Percentiles rank a stretch among this genome's conserved stretches.
Conservation (phyloP, 495 filamentous ascomycete species). For the Penicillium bovifimosum region DNA sequence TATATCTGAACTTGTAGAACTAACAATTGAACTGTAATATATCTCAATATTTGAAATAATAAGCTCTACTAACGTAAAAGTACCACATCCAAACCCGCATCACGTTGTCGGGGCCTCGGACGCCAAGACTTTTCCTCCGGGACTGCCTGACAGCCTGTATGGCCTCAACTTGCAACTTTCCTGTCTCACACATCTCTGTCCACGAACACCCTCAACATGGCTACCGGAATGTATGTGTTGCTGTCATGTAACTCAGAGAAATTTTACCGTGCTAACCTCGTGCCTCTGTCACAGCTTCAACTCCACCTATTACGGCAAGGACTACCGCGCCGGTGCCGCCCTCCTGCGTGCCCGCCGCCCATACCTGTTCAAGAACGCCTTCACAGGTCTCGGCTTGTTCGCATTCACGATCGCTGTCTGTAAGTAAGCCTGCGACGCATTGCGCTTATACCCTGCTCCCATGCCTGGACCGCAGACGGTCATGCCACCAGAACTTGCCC, state of each 20-base stretch:
- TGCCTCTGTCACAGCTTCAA: conserved; percentile 49
- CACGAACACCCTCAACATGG: conserved; percentile 25
- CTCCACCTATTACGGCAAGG: conserved; percentile 85
- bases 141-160: conserved; percentile 4
- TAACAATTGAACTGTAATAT: background rate
- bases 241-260: background rate
- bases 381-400: conserved; percentile 66
- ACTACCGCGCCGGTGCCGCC: conserved; percentile 72
- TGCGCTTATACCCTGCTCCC: background rate
- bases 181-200: conserved; percentile 3
- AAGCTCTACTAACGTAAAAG: background rate
- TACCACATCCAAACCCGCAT: background rate
- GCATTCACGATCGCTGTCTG: conserved; percentile 73
- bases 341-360: conserved; percentile 87
- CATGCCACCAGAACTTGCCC: conserved; percentile 1
- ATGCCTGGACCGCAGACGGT: background rate
- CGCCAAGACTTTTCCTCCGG: conserved; percentile 24
- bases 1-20: background rate
- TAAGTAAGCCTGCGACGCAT: conserved; percentile 41
- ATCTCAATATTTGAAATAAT: background rate
- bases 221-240: conserved; percentile 40
- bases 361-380: conserved; percentile 81
- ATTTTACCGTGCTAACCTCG: conserved; percentile 8
- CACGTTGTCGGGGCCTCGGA: conserved; percentile 2
- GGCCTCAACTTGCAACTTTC: conserved; percentile 7